A percentile compares a stretch with the other conserved stretches of the same genome.
These are phyloP conservation scores for Coprinopsis strossmayeri DNA, from an alignment of 768 basidiomycete species.

Conservation along the genomic window DNA sequence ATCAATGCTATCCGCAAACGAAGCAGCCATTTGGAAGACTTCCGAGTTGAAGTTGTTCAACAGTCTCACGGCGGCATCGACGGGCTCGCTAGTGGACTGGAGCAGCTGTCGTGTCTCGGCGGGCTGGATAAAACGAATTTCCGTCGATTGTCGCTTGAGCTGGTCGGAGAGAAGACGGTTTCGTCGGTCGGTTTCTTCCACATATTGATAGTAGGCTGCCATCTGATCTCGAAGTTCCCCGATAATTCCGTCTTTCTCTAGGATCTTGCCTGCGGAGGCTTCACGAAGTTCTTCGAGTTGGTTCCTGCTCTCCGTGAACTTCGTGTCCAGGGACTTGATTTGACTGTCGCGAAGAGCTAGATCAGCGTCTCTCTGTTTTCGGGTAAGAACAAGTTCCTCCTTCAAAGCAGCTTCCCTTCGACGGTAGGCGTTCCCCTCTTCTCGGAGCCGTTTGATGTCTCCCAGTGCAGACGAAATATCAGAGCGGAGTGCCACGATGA, in stretches of 20 bases:
- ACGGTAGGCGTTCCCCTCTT: not conserved
- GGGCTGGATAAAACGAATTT: slow-evolving; percentile 3
- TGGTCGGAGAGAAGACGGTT: slow-evolving; percentile 5
- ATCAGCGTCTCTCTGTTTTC: not conserved
- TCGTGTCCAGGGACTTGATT: not conserved
- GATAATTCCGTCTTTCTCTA: not conserved
- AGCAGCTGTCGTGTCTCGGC: not conserved
- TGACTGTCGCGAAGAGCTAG: not conserved
- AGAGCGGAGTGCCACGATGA: not conserved
- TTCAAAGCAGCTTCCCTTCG: not conserved
- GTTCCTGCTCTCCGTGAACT: not conserved
- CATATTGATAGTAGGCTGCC: not conserved
- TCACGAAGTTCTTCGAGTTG: not conserved
- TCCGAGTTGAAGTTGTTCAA: slow-evolving; percentile 31
- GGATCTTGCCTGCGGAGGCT: not conserved
- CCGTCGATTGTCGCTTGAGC: slow-evolving; percentile 6
- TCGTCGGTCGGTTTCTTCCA: slow-evolving; percentile 1
- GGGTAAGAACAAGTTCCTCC: not conserved
- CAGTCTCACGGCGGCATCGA: slow-evolving; percentile 7
- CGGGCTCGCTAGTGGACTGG: not conserved
- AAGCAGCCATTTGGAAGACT: slow-evolving; percentile 33
- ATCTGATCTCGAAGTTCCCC: not conserved
- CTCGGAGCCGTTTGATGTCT: not conserved
- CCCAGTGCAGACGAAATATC: not conserved
- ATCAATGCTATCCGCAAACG: slow-evolving; percentile 31